Conservation (phyloP, 208 protist species). For the Wallacemonas sp. region DNA sequence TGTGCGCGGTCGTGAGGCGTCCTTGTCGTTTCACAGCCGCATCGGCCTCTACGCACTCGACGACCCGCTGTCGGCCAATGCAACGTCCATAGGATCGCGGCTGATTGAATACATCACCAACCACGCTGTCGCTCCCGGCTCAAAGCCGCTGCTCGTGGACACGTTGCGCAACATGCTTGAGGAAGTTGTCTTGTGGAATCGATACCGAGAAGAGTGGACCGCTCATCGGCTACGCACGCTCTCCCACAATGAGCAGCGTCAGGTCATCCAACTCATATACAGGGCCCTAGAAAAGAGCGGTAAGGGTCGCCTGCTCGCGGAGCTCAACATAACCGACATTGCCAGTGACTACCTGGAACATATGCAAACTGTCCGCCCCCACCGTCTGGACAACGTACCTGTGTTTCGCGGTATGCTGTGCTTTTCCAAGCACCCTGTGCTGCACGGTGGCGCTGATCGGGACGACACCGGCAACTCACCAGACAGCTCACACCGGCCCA, state of each 20-base stretch:
- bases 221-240: constrained; percentile 22
- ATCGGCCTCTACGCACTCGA: background rate
- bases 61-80: background rate
- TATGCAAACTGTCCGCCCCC: background rate
- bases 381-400: constrained; percentile 22
- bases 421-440: constrained; percentile 33
- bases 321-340: background rate
- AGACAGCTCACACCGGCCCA: too few species aligned
- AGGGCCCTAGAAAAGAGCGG: background rate
- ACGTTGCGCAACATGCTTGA: constrained; percentile 33
- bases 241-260: background rate
- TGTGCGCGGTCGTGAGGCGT: background rate
- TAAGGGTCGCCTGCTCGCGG: background rate
- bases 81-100: background rate
- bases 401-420: constrained; percentile 63
- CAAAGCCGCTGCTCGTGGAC: background rate
- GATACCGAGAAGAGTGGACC: constrained; percentile 38
- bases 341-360: background rate
- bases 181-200: constrained; percentile 38
- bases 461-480: too few species aligned
- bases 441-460: background rate
- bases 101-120: background rate
- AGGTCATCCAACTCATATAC: constrained; percentile 5
- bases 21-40: background rate
- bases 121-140: background rate